Conservation (phyloP, 164 flowering plant genomes). For the Vitis rupestris region DNA sequence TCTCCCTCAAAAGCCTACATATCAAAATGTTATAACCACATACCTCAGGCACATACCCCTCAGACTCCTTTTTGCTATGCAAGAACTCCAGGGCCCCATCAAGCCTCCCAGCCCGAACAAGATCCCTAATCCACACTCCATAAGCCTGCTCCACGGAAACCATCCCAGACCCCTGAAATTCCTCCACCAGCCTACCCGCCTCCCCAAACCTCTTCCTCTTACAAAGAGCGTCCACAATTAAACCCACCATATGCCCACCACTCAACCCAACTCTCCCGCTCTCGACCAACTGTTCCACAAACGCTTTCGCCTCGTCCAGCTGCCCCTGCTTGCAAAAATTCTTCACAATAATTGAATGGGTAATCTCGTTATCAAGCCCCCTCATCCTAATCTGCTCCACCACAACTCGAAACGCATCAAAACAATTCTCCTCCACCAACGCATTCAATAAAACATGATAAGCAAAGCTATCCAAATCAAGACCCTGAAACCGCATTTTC, state of each 20-base stretch:
- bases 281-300: constrained; percentile 30
- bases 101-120: constrained; percentile 45
- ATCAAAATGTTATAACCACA: constrained; percentile 59
- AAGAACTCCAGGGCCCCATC: constrained; percentile 64
- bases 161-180: constrained; percentile 30
- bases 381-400: constrained; percentile 48
- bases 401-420: constrained; percentile 44
- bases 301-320: constrained; percentile 44
- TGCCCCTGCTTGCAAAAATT: constrained; percentile 45
- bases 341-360: constrained; percentile 55
- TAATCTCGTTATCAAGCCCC: constrained; percentile 46
- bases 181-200: constrained; percentile 51
- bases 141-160: constrained; percentile 39
- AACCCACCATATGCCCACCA: constrained; percentile 31
- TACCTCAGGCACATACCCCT: constrained; percentile 60
- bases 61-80: constrained; percentile 32
- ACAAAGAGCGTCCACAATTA: constrained; percentile 57
- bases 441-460: constrained; percentile 82
- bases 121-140: constrained; percentile 50
- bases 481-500: constrained; percentile 71
- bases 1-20: constrained; percentile 54
- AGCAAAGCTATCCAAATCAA: constrained; percentile 54
- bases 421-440: constrained; percentile 54
- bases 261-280: constrained; percentile 10
- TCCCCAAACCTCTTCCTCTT: constrained; percentile 31